These are phyloP conservation scores for Conringia planisiliqua DNA, from an alignment of 345 rosid species.

Conservation along the genomic window DNA sequence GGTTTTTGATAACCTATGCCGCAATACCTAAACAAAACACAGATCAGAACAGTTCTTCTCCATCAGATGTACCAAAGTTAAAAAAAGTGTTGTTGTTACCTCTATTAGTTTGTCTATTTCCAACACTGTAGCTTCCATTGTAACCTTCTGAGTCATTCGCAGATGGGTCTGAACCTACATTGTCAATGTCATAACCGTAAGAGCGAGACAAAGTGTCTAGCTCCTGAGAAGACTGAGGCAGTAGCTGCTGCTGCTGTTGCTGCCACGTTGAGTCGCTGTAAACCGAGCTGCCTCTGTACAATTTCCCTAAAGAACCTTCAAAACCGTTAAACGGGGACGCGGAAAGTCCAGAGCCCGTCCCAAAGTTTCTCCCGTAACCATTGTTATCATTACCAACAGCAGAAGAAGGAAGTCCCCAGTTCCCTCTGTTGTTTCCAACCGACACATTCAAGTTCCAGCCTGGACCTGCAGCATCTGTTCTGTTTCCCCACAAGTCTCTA, in stretches of 20 bases:
- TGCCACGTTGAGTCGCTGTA: conserved; percentile 81
- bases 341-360: conserved; percentile 39
- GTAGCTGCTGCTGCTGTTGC: conserved; percentile 15
- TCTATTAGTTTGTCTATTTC: conserved; percentile 77
- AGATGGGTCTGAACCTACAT: conserved; percentile 58
- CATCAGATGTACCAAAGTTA: background rate
- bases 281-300: conserved; percentile 55
- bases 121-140: conserved; percentile 62
- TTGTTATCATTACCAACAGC: conserved; percentile 33
- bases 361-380: conserved; percentile 51
- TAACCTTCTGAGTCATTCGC: conserved; percentile 61
- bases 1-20: conserved; percentile 28
- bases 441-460: conserved; percentile 55
- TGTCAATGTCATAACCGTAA: conserved; percentile 58
- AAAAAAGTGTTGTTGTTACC: conserved; percentile 42
- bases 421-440: conserved; percentile 57
- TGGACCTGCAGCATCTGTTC: conserved; percentile 50
- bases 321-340: conserved; percentile 46
- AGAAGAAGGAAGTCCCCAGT: conserved; percentile 57
- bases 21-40: conserved; percentile 28
- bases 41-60: background rate
- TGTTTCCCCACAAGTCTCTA: conserved; percentile 80
- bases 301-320: conserved; percentile 63
- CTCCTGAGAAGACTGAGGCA: conserved; percentile 48
- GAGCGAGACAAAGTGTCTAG: conserved; percentile 52